phyloP scores from a whole-genome alignment of 2,329 filamentous ascomycete genomes.

The Byssothecium circinans region DNA sequence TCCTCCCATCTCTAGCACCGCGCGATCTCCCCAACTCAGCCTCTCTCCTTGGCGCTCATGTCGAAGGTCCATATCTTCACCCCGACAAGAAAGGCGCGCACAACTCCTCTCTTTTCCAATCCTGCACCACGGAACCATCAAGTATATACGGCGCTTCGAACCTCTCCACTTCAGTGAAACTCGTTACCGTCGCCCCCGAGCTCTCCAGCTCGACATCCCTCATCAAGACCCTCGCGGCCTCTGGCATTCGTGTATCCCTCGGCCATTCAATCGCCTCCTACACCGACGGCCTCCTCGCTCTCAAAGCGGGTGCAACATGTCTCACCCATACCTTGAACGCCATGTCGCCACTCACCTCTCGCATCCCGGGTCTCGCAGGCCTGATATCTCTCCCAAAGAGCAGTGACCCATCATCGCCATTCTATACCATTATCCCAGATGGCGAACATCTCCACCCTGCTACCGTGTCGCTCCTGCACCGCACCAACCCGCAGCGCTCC shows the following conservation, averaged over 20 bases:
- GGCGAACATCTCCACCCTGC: constrained; percentile 57
- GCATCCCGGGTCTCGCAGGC: constrained; percentile 56
- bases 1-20: constrained; percentile 53
- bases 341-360: constrained; percentile 55
- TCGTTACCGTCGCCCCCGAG: constrained; percentile 58
- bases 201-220: constrained; percentile 46
- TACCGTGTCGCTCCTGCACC: constrained; percentile 53
- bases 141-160: constrained; percentile 53
- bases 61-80: constrained; percentile 59
- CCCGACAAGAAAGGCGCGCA: constrained; percentile 59
- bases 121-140: constrained; percentile 36
- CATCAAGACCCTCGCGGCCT: constrained; percentile 46
- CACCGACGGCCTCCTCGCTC: constrained; percentile 48
- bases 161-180: constrained; percentile 47
- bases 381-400: constrained; percentile 33
- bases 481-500: constrained; percentile 49
- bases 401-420: constrained; percentile 42
- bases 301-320: constrained; percentile 53
- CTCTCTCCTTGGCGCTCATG: constrained; percentile 58
- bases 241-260: constrained; percentile 51
- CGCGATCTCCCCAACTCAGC: constrained; percentile 48
- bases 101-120: constrained; percentile 49
- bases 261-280: constrained; percentile 56
- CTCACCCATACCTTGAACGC: constrained; percentile 60
- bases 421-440: constrained; percentile 58